Evolutionary conservation across 2,329 filamentous ascomycete species (phyloP).

Genomic region (Exophiala sideris): DNA sequence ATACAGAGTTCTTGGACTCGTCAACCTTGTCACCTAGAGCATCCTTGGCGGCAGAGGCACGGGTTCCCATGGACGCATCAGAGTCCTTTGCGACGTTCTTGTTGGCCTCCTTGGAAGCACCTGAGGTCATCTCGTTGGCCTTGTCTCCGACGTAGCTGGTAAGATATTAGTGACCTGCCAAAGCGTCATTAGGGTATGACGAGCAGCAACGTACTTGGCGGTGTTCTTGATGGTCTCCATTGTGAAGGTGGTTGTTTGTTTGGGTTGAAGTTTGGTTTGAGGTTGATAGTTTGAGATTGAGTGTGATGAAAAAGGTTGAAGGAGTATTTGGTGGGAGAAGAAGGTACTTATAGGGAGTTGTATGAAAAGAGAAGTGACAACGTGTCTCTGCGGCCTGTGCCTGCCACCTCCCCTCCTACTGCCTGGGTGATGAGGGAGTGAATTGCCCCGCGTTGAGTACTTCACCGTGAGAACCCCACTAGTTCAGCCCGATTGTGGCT

Average conservation of each 20-base stretch:
- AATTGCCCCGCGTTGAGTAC: slow-evolving; percentile 5
- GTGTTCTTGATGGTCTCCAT: slow-evolving; percentile 29
- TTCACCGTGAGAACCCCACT: neutral
- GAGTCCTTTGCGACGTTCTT: slow-evolving; percentile 65
- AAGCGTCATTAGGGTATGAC: neutral
- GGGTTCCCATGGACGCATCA: slow-evolving; percentile 53
- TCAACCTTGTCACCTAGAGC: slow-evolving; percentile 53
- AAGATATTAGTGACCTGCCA: slow-evolving; percentile 38
- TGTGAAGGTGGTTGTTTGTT: slow-evolving; percentile 17
- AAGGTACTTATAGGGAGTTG: slow-evolving; percentile 20
- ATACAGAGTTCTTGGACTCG: slow-evolving; percentile 49
- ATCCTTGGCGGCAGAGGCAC: slow-evolving; percentile 53
- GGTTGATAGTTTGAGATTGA: slow-evolving; percentile 1
- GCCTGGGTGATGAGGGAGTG: neutral
- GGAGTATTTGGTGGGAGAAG: neutral
- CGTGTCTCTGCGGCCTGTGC: neutral
- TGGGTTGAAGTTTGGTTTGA: slow-evolving; percentile 12
- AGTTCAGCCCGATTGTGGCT: neutral
- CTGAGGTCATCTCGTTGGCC: slow-evolving; percentile 55
- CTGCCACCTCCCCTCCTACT: neutral
- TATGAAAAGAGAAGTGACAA: neutral
- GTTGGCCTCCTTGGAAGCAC: slow-evolving; percentile 66
- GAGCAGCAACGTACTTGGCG: slow-evolving; percentile 23
- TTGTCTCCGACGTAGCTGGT: slow-evolving; percentile 66
- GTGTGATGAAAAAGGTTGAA: slow-evolving; percentile 6